Evolutionary conservation across 2,329 filamentous ascomycete species (phyloP).

Genomic region (Chrysoporthe deuterocubensis): DNA sequence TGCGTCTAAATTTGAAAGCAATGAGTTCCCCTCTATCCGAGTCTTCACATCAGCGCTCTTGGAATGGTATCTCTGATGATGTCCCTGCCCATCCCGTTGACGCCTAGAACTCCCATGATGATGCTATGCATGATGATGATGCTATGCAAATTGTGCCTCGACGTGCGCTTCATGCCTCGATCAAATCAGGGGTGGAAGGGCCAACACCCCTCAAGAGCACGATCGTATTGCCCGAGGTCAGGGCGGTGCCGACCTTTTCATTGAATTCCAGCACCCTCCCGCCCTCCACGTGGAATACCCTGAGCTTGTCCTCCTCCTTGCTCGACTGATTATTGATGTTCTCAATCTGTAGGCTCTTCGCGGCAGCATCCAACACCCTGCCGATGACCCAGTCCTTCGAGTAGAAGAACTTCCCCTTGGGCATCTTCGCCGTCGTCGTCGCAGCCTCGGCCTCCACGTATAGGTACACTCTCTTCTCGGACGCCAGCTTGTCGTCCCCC

Average conservation of each 20-base stretch:
- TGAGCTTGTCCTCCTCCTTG: slow-evolving; percentile 76
- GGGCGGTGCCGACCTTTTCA: slow-evolving; percentile 76
- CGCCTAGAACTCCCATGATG: slow-evolving; percentile 18
- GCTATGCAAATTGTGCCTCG: slow-evolving; percentile 5
- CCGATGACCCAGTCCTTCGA: slow-evolving; percentile 89
- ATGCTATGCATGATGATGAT: slow-evolving; percentile 12
- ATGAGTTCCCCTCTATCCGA: not conserved
- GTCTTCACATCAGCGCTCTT: not conserved
- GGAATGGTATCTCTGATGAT: slow-evolving; percentile 5
- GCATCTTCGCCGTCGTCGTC: slow-evolving; percentile 81
- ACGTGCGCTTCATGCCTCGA: slow-evolving; percentile 51
- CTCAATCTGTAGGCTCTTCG: slow-evolving; percentile 75
- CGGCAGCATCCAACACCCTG: slow-evolving; percentile 76
- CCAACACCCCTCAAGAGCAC: slow-evolving; percentile 86
- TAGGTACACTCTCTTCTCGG: slow-evolving; percentile 87
- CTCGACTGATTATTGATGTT: slow-evolving; percentile 82
- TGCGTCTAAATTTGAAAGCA: not conserved
- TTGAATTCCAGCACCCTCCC: slow-evolving; percentile 85
- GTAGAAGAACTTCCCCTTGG: slow-evolving; percentile 81
- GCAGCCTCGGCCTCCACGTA: slow-evolving; percentile 89
- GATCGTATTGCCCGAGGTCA: slow-evolving; percentile 86
- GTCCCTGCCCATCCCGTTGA: not conserved
- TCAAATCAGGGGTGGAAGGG: slow-evolving; percentile 70
- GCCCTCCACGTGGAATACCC: slow-evolving; percentile 92
- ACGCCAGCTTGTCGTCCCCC: slow-evolving; percentile 80